Conservation (phyloP, 306 rosid genomes). For the Mucuna pruriens region DNA sequence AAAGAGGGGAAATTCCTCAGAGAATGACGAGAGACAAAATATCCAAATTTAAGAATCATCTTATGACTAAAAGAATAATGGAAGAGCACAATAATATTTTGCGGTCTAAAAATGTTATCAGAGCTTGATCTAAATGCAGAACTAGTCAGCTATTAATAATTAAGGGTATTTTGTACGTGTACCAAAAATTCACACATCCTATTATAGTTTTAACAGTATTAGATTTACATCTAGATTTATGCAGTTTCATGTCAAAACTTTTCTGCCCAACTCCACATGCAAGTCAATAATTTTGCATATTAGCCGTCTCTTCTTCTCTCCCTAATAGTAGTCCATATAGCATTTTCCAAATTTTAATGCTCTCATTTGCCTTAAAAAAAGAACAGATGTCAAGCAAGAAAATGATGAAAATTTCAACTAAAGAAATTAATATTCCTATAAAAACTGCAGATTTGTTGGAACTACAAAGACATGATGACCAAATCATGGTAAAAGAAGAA, state of each 20-base stretch:
- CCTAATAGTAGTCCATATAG: background rate
- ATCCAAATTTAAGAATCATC: background rate
- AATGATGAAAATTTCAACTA: constrained; percentile 4
- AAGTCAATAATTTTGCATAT: constrained; percentile 12
- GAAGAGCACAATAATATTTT: background rate
- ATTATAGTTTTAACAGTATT: background rate
- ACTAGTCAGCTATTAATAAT: background rate
- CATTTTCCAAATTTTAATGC: background rate
- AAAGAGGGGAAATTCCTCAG: background rate
- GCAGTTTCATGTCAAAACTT: background rate
- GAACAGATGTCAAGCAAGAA: background rate
- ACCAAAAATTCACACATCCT: constrained; percentile 16
- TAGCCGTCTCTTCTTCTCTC: background rate
- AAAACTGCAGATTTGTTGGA: background rate
- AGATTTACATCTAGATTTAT: constrained; percentile 2
- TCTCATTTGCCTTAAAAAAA: background rate
- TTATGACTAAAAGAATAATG: background rate
- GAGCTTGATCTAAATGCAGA: constrained; percentile 6
- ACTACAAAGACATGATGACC: background rate
- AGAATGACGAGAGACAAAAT: background rate
- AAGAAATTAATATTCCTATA: background rate
- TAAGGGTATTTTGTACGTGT: background rate
- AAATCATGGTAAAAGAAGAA: background rate
- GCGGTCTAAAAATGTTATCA: background rate
- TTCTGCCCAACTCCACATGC: constrained; percentile 9